A percentile compares a stretch with the other conserved stretches of the same genome.
Evolutionary conservation across 139 green algal species (phyloP).

Genomic region (Spirogloea muscicola): DNA sequence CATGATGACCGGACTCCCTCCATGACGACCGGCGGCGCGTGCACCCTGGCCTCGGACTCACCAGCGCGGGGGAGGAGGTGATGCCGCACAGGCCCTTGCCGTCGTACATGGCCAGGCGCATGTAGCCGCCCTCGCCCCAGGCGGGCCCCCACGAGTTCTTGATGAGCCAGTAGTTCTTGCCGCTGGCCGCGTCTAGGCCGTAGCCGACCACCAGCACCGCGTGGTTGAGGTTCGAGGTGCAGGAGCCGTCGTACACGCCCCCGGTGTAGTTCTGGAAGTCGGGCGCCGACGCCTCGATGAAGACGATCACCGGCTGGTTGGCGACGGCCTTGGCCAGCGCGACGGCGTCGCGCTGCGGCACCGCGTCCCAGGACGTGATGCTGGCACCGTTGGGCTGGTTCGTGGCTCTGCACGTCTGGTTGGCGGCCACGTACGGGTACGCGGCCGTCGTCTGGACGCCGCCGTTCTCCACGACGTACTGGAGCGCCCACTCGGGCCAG

Average conservation of each 20-base stretch:
- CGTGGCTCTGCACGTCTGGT: slow-evolving; percentile 10
- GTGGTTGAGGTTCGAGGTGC: slow-evolving; percentile 11
- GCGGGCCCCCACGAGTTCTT: slow-evolving; percentile 63
- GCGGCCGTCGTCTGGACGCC: slow-evolving; percentile 85
- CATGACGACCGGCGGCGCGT: no score
- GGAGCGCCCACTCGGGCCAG: slow-evolving; percentile 91
- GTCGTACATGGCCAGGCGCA: slow-evolving; percentile 55
- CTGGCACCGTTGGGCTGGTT: slow-evolving; percentile 1
- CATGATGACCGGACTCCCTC: no score
- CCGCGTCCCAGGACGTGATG: slow-evolving; percentile 78
- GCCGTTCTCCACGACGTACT: slow-evolving; percentile 81
- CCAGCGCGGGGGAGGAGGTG: background rate
- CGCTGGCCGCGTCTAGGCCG: slow-evolving; percentile 65
- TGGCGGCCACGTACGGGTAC: slow-evolving; percentile 74
- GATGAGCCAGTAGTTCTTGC: slow-evolving; percentile 54
- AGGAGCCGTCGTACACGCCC: slow-evolving; percentile 45
- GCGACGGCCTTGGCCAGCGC: slow-evolving; percentile 62
- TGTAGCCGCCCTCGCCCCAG: slow-evolving; percentile 74
- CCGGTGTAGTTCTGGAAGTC: slow-evolving; percentile 80
- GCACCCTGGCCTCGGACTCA: no score
- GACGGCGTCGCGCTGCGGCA: slow-evolving; percentile 58
- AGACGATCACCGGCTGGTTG: slow-evolving; percentile 80
- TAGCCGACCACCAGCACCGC: slow-evolving; percentile 60
- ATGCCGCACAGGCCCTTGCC: slow-evolving; percentile 8
- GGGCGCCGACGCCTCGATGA: slow-evolving; percentile 70